phyloP scores from a whole-genome alignment of 345 rosid species.

The Lepidium sativum region DNA sequence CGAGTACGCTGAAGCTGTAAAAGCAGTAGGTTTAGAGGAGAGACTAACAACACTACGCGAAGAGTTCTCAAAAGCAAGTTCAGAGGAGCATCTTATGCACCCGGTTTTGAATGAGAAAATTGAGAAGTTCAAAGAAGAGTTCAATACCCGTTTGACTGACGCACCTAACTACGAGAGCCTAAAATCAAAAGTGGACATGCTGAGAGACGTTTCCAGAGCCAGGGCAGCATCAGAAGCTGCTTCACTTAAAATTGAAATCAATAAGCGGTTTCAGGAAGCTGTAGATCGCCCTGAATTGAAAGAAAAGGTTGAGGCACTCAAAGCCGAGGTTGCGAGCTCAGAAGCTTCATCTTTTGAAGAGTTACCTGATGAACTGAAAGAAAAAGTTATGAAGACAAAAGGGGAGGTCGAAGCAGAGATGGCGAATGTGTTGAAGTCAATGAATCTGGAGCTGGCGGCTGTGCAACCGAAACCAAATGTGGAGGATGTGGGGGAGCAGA shows the following conservation, averaged over 20 bases:
- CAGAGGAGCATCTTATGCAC: conserved; percentile 48
- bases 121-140: conserved; percentile 56
- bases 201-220: conserved; percentile 56
- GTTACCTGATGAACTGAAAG: conserved; percentile 46
- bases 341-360: conserved; percentile 51
- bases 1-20: conserved; percentile 63
- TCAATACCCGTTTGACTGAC: conserved; percentile 36
- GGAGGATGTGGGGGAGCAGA: conserved; percentile 28
- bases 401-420: conserved; percentile 50
- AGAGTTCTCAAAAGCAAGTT: conserved; percentile 43
- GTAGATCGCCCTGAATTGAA: conserved; percentile 45
- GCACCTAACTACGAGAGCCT: conserved; percentile 62
- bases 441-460: conserved; percentile 49
- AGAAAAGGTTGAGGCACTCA: conserved; percentile 56
- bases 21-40: conserved; percentile 49
- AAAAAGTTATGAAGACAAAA: conserved; percentile 38
- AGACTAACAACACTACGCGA: conserved; percentile 37
- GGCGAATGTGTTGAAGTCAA: conserved; percentile 39
- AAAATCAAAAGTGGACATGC: conserved; percentile 61
- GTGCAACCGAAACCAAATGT: conserved; percentile 33
- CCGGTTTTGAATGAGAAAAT: conserved; percentile 52
- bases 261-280: conserved; percentile 52
- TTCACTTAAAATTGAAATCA: conserved; percentile 37
- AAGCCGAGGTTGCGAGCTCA: conserved; percentile 41
- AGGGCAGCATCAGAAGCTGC: conserved; percentile 36